phyloP scores from a whole-genome alignment of 768 basidiomycete species.

The Collybiopsis luxurians region DNA sequence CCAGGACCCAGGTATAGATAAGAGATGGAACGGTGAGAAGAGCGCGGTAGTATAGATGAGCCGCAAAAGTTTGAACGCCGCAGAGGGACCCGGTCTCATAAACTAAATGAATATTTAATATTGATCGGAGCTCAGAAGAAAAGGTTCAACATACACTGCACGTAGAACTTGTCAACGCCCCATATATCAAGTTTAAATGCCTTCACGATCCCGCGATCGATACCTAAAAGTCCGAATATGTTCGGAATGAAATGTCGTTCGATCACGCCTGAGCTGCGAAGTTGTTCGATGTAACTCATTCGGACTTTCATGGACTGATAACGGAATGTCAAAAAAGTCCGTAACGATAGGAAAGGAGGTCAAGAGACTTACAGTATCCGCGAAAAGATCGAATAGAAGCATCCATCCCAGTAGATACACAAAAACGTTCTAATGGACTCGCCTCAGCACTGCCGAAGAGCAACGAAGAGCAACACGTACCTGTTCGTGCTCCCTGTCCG shows the following conservation, averaged over 20 bases:
- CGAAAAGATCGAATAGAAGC: conserved; percentile 82
- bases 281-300: conserved; percentile 81
- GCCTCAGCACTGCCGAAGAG: conserved; percentile 5
- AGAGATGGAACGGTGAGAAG: conserved; percentile 82
- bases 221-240: conserved; percentile 61
- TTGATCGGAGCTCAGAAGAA: no score
- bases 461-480: conserved; percentile 20
- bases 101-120: no score
- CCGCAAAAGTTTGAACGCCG: conserved; percentile 66
- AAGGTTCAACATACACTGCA: conserved; percentile 54
- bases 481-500: conserved; percentile 34
- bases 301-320: conserved; percentile 83
- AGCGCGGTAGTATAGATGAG: conserved; percentile 87
- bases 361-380: conserved; percentile 63
- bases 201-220: conserved; percentile 64
- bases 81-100: conserved; percentile 52
- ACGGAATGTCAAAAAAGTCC: not conserved
- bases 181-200: conserved; percentile 83
- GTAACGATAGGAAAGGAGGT: not conserved
- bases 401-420: conserved; percentile 86
- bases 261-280: conserved; percentile 70
- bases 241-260: conserved; percentile 64
- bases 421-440: conserved; percentile 43
- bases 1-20: conserved; percentile 81
- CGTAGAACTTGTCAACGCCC: conserved; percentile 79